Base-by-base conservation (phyloP, 2,329 filamentous ascomycete genomes). In the Paracorniculantispora psalliotae region DNA sequence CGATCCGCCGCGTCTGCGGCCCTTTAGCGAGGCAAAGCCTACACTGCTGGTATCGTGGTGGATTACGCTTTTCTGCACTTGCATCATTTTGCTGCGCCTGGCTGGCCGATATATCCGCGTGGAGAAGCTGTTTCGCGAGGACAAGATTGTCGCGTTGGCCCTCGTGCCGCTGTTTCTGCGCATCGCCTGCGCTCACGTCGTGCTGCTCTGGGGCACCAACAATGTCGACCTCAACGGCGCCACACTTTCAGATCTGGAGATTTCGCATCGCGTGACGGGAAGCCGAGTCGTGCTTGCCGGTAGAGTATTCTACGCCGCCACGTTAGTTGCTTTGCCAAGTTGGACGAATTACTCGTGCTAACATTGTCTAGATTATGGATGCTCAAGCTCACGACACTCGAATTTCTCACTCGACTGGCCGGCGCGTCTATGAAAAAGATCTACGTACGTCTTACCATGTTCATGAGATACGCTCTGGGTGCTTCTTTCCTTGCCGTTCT, bases 1-100 rank as follows among this genome's bases (percentile, higher is more conserved):
- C 2, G 68, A 73, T 7, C 76, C 81, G 33, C 81, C 81, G 57
- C 73, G 74, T 35, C 65, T 73, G 53, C 73, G 73, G 61, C 64
- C 69, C 2, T 75, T 75, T 63, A 67, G 72, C 61, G 66, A 79
- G 47, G 87, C 92, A 74, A 93, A 94, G 70, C 90, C 92, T 17
- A 96, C 92, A 0, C 79, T 97, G 51, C 80, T 97, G 62, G 91
- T 96, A 66, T 92, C 89, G 69, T 96, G 92, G 91, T 97, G 92
- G 92, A 91, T 89, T 64, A 92, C 90, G 23, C 77, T 84, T 6
- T 92, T 92, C 71, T 88, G 91, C 61, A 79, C 90, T 25, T 84
- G 86, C 59, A 89, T 96, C 66, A 96, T 97, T 63, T 69, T 91
- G 25, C 79, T 91, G 56, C 84, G 92, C 15, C 75, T 96, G 28